Conservation (phyloP, 2,329 filamentous ascomycete species). For the Tolypocladium nubicola region DNA sequence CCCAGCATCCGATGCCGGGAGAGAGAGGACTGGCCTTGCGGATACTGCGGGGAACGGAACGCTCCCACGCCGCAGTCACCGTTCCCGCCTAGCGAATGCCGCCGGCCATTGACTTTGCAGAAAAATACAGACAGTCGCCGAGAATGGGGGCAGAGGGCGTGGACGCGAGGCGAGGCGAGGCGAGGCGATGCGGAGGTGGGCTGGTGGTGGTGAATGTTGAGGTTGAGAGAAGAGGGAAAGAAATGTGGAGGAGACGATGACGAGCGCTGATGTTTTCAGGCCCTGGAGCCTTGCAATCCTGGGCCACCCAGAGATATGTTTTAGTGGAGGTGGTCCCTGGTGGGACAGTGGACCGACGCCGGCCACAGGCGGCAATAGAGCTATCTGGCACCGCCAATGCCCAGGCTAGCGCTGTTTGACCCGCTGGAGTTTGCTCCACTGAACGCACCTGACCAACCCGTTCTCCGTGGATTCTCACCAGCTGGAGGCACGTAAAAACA, state of each 20-base stretch:
- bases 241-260: constrained; percentile 1
- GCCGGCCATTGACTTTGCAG: constrained; percentile 43
- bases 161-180: background rate
- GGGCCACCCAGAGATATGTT: background rate
- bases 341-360: background rate
- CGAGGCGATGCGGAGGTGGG: constrained; percentile 1
- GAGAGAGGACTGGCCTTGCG: constrained; percentile 15
- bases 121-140: constrained; percentile 6
- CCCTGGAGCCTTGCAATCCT: background rate
- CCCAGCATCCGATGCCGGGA: constrained; percentile 11
- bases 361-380: background rate
- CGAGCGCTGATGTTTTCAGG: constrained; percentile 1
- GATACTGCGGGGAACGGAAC: constrained; percentile 44
- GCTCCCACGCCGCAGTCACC: constrained; percentile 46
- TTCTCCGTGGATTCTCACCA: background rate
- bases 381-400: background rate
- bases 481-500: background rate
- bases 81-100: constrained; percentile 42
- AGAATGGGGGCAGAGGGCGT: background rate
- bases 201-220: background rate
- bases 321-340: background rate
- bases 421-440: background rate
- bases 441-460: background rate
- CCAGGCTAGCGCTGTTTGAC: background rate
- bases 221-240: background rate